Conservation (phyloP, 208 protist genomes). For the Leishmania lainsoni region DNA sequence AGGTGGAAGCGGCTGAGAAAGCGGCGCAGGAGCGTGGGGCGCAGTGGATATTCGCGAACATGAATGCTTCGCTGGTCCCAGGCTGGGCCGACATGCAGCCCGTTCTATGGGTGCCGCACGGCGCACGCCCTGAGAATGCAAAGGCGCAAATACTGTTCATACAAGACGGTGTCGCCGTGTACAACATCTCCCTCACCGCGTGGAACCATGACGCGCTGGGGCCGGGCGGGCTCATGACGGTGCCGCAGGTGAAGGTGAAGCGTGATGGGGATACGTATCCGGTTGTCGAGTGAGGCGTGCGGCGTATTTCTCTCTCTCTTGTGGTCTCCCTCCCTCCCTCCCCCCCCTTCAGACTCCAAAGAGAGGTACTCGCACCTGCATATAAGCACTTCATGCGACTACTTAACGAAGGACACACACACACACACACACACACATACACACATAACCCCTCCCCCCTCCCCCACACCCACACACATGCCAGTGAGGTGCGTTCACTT, state of each 20-base stretch:
- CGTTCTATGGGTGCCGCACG: background rate
- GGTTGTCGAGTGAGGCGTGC: background rate
- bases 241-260: background rate
- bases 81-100: background rate
- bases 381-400: too few species aligned
- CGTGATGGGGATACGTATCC: background rate
- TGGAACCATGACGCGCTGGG: too few species aligned
- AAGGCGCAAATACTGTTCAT: background rate
- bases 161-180: conserved; percentile 7
- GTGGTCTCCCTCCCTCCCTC: too few species aligned
- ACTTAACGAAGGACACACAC: too few species aligned
- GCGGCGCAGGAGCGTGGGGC: conserved; percentile 1
- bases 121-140: background rate
- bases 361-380: too few species aligned
- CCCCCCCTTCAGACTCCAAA: too few species aligned
- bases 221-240: background rate
- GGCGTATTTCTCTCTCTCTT: too few species aligned
- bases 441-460: too few species aligned
- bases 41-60: background rate
- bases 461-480: too few species aligned
- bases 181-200: background rate
- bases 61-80: background rate
- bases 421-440: too few species aligned
- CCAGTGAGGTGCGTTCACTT: too few species aligned
- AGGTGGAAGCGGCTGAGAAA: background rate